Conservation (phyloP, 2,329 filamentous ascomycete species). For the Coccinonectria pachysandricola region DNA sequence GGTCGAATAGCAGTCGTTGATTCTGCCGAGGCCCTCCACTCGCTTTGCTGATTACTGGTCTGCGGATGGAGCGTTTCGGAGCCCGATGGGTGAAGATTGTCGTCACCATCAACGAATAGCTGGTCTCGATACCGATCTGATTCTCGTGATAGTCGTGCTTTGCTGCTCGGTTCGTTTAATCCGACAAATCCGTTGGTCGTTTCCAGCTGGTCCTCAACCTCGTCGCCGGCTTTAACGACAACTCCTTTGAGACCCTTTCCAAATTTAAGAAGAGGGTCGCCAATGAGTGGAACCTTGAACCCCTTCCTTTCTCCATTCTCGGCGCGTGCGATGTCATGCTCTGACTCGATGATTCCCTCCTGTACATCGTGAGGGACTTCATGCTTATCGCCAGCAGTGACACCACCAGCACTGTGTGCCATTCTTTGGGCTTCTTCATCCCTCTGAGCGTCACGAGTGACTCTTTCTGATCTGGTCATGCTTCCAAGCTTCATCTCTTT, state of each 20-base stretch:
- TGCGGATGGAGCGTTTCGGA: conserved; percentile 24
- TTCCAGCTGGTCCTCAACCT: conserved; percentile 41
- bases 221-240: conserved; percentile 35
- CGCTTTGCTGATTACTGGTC: conserved; percentile 25
- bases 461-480: conserved; percentile 40
- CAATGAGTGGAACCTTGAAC: conserved; percentile 22
- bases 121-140: conserved; percentile 17
- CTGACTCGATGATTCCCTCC: conserved; percentile 33
- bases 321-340: conserved; percentile 10
- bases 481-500: conserved; percentile 38
- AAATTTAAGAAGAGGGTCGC: conserved; percentile 34
- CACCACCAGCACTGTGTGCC: conserved; percentile 39
- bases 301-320: conserved; percentile 19
- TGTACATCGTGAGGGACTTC: conserved; percentile 42
- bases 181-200: conserved; percentile 44
- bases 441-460: conserved; percentile 34
- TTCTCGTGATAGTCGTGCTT: conserved; percentile 10
- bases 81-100: conserved; percentile 6
- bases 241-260: conserved; percentile 38
- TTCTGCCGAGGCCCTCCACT: conserved; percentile 29
- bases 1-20: conserved; percentile 21
- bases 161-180: conserved; percentile 1
- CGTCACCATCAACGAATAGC: conserved; percentile 24
- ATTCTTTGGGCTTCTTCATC: conserved; percentile 40
- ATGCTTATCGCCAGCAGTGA: conserved; percentile 42